Evolutionary conservation across 2,329 filamentous ascomycete genomes (phyloP).

Genomic region (Penicillium sp.): DNA sequence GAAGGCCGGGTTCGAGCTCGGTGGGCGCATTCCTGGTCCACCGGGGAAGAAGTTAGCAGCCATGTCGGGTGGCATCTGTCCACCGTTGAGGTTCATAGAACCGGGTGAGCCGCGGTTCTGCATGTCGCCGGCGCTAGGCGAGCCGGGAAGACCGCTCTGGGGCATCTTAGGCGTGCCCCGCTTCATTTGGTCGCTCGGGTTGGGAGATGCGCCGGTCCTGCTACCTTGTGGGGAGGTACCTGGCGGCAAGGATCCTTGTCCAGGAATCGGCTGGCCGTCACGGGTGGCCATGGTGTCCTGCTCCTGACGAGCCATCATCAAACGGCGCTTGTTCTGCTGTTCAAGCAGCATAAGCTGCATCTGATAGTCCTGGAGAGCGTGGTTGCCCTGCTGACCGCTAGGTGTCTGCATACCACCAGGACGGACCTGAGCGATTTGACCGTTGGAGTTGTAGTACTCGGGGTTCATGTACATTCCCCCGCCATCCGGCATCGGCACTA

Average conservation of each 20-base stretch:
- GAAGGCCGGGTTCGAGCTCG: constrained; percentile 53
- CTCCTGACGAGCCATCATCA: constrained; percentile 66
- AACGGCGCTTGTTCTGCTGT: constrained; percentile 66
- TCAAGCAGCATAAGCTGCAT: constrained; percentile 69
- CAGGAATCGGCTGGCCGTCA: constrained; percentile 49
- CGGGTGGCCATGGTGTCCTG: constrained; percentile 60
- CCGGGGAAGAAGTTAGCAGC: constrained; percentile 41
- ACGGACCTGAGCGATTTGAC: constrained; percentile 53
- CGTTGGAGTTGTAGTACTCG: constrained; percentile 58
- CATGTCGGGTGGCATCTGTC: constrained; percentile 52
- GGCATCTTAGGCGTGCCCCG: constrained; percentile 61
- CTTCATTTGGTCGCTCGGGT: constrained; percentile 62
- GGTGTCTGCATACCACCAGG: constrained; percentile 41
- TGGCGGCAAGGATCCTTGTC: constrained; percentile 48
- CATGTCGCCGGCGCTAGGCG: constrained; percentile 59
- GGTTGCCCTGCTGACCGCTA: constrained; percentile 50
- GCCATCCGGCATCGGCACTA: constrained; percentile 73
- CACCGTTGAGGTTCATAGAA: constrained; percentile 55
- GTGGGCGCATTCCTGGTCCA: constrained; percentile 57
- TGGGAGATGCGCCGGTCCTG: constrained; percentile 59
- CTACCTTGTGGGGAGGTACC: constrained; percentile 59
- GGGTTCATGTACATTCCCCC: constrained; percentile 41
- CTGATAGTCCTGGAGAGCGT: constrained; percentile 67
- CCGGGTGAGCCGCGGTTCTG: constrained; percentile 60
- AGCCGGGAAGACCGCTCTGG: constrained; percentile 55